Conservation (phyloP, 164 flowering plant genomes). For the Vitis labrusca region DNA sequence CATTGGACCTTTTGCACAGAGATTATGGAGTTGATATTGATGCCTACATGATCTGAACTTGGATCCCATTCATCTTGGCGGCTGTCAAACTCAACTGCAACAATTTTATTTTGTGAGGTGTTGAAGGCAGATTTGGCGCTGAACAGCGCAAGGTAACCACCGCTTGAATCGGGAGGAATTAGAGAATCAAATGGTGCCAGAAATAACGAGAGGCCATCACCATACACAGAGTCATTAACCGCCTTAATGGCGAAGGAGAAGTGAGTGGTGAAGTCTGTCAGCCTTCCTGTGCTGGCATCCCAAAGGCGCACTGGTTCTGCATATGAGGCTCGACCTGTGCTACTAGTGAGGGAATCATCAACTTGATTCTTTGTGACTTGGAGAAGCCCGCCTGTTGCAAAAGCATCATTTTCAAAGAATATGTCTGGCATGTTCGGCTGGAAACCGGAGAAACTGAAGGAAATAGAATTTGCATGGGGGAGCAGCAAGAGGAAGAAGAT, state of each 20-base stretch:
- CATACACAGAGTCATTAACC: neutral
- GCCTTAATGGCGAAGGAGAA: conserved; percentile 27
- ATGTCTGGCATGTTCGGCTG: conserved; percentile 14
- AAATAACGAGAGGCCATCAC: conserved; percentile 34
- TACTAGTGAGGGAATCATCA: conserved; percentile 6
- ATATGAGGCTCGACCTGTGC: conserved; percentile 28
- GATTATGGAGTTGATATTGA: conserved; percentile 43
- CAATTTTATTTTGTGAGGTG: conserved; percentile 17
- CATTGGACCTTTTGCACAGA: conserved; percentile 35
- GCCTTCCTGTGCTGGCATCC: conserved; percentile 20
- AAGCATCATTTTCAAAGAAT: conserved; percentile 21
- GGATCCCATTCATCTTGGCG: conserved; percentile 45
- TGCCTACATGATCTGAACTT: conserved; percentile 46
- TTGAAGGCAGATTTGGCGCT: neutral
- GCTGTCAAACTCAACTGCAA: conserved; percentile 66
- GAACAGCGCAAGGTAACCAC: conserved; percentile 30
- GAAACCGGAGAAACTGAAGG: conserved; percentile 28
- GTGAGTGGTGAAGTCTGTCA: conserved; percentile 32
- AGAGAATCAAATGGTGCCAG: conserved; percentile 18
- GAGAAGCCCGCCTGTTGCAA: conserved; percentile 1
- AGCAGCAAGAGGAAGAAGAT: conserved; percentile 5
- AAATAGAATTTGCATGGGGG: conserved; percentile 10
- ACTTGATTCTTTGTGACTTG: conserved; percentile 21
- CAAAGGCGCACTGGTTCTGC: conserved; percentile 24
- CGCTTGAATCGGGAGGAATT: conserved; percentile 24